These are phyloP conservation scores for Ramularia collo-cygni DNA, from an alignment of 2,329 filamentous ascomycete species.

Conservation along the genomic window DNA sequence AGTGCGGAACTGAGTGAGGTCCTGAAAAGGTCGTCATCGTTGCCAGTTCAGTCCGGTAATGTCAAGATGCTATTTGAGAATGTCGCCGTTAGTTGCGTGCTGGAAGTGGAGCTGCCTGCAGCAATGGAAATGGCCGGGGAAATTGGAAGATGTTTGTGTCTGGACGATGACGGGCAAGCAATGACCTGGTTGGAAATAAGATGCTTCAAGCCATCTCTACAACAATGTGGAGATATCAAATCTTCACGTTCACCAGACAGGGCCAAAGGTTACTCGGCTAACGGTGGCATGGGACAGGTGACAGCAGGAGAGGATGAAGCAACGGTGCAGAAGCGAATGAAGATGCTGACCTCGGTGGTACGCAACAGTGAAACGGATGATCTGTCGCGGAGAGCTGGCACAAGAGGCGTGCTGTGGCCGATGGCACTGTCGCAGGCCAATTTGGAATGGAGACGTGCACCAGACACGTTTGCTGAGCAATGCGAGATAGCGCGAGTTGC, in stretches of 20 bases:
- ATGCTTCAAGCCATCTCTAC: slow-evolving; percentile 1
- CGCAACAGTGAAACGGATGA: slow-evolving; percentile 14
- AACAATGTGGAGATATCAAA: slow-evolving; percentile 14
- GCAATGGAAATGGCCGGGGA: not conserved
- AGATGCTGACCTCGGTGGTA: slow-evolving; percentile 18
- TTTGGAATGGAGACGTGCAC: slow-evolving; percentile 9
- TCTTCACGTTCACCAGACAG: slow-evolving; percentile 11
- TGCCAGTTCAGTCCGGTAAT: not conserved
- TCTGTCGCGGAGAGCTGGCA: slow-evolving; percentile 5
- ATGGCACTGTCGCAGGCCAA: slow-evolving; percentile 6
- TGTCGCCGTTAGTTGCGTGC: not conserved
- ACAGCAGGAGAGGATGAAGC: slow-evolving; percentile 6
- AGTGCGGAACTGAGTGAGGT: slow-evolving; percentile 10
- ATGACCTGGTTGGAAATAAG: slow-evolving; percentile 5
- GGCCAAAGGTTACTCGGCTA: slow-evolving; percentile 13
- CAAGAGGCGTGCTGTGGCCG: slow-evolving; percentile 6
- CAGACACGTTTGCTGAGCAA: too few relatives aligned
- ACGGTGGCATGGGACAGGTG: slow-evolving; percentile 10
- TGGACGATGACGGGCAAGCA: not conserved
- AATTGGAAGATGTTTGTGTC: slow-evolving; percentile 1
- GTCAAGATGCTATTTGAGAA: too few relatives aligned
- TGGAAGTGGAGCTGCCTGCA: not conserved
- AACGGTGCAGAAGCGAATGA: slow-evolving; percentile 11
- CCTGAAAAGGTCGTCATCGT: slow-evolving; percentile 14
- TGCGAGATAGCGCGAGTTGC: too few relatives aligned